phyloP scores from a whole-genome alignment of 345 rosid genomes.

The Punica granatum region DNA sequence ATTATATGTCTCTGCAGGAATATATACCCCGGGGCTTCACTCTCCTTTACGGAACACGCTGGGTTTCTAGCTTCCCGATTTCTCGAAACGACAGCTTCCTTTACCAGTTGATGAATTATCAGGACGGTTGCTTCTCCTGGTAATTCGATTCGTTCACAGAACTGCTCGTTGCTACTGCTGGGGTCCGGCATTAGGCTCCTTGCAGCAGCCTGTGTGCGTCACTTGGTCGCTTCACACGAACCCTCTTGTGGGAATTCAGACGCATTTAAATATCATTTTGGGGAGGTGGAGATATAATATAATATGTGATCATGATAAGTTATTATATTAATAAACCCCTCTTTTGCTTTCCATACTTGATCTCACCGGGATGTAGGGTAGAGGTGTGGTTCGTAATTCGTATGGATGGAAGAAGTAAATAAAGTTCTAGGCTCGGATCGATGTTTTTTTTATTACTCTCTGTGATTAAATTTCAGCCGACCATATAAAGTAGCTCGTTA shows the following conservation, averaged over 20 bases:
- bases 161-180: background rate
- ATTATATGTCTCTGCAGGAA: background rate
- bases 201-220: background rate
- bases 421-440: background rate
- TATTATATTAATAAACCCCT: background rate
- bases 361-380: background rate
- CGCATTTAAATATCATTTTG: background rate
- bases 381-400: background rate
- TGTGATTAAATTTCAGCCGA: background rate
- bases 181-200: background rate
- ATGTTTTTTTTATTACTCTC: background rate
- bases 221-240: constrained; percentile 1
- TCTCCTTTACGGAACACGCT: background rate
- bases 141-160: background rate
- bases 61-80: background rate
- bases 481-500: background rate
- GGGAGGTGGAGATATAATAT: background rate
- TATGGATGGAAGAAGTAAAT: too few relatives aligned
- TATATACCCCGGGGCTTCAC: background rate
- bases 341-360: background rate
- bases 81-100: background rate
- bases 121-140: background rate
- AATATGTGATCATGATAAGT: constrained; percentile 4
- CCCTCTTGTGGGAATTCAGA: constrained; percentile 1
- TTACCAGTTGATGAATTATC: background rate